Conservation (phyloP, 225 moss, liverwort and hornwort genomes). For the Pleurozium schreberi region DNA sequence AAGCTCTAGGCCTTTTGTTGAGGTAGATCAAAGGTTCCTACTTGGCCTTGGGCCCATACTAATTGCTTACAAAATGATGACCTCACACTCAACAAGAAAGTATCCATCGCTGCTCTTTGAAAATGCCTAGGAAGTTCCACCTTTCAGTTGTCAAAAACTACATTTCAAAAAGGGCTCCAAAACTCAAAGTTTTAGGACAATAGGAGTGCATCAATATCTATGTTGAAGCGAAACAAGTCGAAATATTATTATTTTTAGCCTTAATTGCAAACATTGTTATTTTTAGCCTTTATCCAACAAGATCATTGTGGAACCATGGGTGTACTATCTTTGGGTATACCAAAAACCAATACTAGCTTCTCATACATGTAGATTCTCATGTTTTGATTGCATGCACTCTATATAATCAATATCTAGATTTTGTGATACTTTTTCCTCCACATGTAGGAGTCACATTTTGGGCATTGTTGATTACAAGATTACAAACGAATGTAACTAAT, state of each 20-base stretch:
- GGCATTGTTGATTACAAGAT: too few relatives aligned
- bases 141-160: neutral
- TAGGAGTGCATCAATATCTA: neutral
- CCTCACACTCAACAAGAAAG: neutral
- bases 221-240: rapidly evolving
- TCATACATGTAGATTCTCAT: too few relatives aligned
- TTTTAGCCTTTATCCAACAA: too few relatives aligned
- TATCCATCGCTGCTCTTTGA: rapidly evolving
- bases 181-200: neutral
- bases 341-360: too few relatives aligned
- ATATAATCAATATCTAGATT: too few relatives aligned
- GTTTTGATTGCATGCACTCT: too few relatives aligned
- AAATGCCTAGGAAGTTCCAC: neutral
- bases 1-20: rapidly evolving
- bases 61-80: neutral
- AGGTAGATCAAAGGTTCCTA: rapidly evolving
- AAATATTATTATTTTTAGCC: neutral
- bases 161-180: neutral
- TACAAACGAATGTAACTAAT: too few relatives aligned
- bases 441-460: too few relatives aligned
- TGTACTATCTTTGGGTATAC: too few relatives aligned
- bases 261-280: too few relatives aligned
- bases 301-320: too few relatives aligned
- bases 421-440: too few relatives aligned
- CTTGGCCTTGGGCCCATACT: neutral